Conservation (phyloP, 768 basidiomycete species). For the Tubosaeta sp. region DNA sequence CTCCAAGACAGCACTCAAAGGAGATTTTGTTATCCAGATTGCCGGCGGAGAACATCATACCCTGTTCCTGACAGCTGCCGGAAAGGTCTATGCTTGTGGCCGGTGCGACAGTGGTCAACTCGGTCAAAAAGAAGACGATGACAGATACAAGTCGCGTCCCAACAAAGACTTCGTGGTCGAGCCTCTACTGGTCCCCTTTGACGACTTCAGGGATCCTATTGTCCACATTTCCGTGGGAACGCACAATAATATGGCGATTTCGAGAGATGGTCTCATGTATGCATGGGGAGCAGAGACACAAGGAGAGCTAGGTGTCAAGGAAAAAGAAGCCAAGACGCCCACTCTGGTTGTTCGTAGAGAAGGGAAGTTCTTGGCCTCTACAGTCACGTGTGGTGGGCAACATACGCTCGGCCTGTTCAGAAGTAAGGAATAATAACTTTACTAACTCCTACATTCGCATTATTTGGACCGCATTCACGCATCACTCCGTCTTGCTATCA, state of each 20-base stretch:
- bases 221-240: constrained; percentile 62
- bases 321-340: constrained; percentile 60
- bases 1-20: constrained; percentile 55
- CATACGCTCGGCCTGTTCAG: constrained; percentile 71
- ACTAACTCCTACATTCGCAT: constrained; percentile 5
- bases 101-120: constrained; percentile 82
- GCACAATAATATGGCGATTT: constrained; percentile 71
- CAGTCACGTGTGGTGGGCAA: constrained; percentile 72
- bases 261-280: constrained; percentile 62
- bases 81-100: constrained; percentile 84
- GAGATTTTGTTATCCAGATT: constrained; percentile 66
- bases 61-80: constrained; percentile 78
- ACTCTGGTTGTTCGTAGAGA: constrained; percentile 65
- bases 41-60: constrained; percentile 86
- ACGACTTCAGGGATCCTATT: constrained; percentile 59
- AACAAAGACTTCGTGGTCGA: constrained; percentile 57
- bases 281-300: constrained; percentile 78
- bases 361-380: constrained; percentile 50
- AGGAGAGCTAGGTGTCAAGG: constrained; percentile 66
- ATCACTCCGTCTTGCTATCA: constrained; percentile 12
- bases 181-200: constrained; percentile 65
- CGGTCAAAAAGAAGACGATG: constrained; percentile 67
- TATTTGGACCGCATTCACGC: constrained; percentile 17
- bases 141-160: constrained; percentile 51
- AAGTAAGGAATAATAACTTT: constrained; percentile 43